phyloP scores from a whole-genome alignment of 768 basidiomycete species.

The Leucocoprinus leucothites region DNA sequence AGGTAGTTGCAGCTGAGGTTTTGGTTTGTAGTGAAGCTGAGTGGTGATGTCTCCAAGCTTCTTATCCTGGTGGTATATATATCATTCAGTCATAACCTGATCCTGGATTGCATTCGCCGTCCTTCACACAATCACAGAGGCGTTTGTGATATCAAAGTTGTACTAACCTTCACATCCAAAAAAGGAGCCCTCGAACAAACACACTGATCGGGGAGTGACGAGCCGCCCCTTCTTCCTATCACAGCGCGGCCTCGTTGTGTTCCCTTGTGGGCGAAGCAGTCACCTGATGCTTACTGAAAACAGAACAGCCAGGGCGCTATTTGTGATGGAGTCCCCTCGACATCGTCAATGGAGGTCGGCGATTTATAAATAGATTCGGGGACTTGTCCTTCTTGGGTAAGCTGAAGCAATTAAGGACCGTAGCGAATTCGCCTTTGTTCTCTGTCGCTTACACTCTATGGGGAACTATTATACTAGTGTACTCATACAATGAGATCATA shows the following conservation, averaged over 20 bases:
- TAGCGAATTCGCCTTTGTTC: no score
- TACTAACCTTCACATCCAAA: conserved; percentile 1
- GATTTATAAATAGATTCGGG: no score
- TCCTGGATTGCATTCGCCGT: conserved; percentile 3
- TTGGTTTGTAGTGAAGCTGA: conserved; percentile 1
- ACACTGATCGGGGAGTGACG: conserved; percentile 6
- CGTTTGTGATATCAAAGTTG: conserved; percentile 6
- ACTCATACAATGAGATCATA: no score
- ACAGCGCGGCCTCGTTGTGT: conserved; percentile 5
- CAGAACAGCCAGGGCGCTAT: neutral
- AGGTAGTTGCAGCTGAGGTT: neutral
- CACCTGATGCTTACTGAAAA: conserved; percentile 2
- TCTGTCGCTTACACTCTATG: no score
- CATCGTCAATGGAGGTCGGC: neutral
- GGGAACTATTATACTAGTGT: no score
- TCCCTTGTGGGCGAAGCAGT: neutral
- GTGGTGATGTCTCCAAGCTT: conserved; percentile 2
- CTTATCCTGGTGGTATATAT: neutral
- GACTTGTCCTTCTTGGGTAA: no score
- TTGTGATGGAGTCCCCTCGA: neutral
- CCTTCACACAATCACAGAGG: conserved; percentile 11
- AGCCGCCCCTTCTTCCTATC: conserved; percentile 3
- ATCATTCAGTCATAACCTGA: neutral
- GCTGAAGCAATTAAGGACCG: no score
- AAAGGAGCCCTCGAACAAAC: neutral